These are phyloP conservation scores for Aspergillus sp. DNA, from an alignment of 2,329 filamentous ascomycete species.

Conservation along the genomic window DNA sequence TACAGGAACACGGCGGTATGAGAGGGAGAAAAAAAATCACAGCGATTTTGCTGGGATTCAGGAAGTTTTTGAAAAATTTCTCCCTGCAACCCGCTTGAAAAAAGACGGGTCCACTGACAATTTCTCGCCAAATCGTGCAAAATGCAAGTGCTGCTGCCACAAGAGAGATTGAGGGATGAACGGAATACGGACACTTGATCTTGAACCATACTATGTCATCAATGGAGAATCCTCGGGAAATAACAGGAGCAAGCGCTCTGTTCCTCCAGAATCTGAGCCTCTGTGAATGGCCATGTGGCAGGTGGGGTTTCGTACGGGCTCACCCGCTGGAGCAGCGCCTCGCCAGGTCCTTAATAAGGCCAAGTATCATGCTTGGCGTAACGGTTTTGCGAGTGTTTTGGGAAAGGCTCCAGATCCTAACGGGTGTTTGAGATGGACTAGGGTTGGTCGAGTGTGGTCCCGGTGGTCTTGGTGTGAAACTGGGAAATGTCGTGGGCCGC, in stretches of 20 bases:
- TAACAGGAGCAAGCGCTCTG: constrained; percentile 4
- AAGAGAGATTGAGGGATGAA: not conserved
- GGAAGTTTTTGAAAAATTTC: constrained; percentile 6
- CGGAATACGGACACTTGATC: not conserved
- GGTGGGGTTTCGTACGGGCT: constrained; percentile 35
- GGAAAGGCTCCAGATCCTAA: constrained; percentile 15
- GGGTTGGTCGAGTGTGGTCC: constrained; percentile 4
- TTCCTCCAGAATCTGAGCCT: constrained; percentile 9
- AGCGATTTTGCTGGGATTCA: constrained; percentile 8
- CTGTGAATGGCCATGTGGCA: constrained; percentile 28
- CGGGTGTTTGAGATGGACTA: constrained; percentile 4
- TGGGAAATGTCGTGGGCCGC: constrained; percentile 11
- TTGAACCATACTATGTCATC: not conserved
- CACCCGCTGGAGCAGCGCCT: constrained; percentile 29
- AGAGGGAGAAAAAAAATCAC: constrained; percentile 4
- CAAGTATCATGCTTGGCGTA: constrained; percentile 26
- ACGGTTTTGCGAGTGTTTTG: constrained; percentile 29
- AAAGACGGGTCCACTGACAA: constrained; percentile 2
- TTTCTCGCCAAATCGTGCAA: constrained; percentile 4
- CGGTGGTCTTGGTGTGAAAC: constrained; percentile 1
- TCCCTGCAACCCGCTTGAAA: not conserved
- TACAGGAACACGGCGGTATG: constrained; percentile 12
- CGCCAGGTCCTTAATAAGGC: constrained; percentile 13
- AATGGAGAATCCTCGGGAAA: constrained; percentile 10
- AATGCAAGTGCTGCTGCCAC: constrained; percentile 4